Evolutionary conservation across 768 basidiomycete genomes (phyloP).

Genomic region (Trametes maxima): DNA sequence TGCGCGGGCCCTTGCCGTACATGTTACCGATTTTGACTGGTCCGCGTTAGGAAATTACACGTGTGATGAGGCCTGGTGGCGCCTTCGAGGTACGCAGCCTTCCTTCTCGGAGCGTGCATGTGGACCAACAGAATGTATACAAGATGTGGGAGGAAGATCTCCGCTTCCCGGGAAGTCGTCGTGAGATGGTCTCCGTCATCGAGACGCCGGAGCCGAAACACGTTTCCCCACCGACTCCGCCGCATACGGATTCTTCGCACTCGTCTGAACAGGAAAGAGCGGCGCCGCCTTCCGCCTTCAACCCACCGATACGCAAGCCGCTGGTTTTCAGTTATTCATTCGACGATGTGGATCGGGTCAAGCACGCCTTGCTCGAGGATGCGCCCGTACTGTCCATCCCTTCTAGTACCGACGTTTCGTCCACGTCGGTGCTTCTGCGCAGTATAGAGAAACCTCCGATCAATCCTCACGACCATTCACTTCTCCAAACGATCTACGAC

Average conservation of each 20-base stretch:
- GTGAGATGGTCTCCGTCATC: slow-evolving; percentile 30
- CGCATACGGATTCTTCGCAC: slow-evolving; percentile 17
- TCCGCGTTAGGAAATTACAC: slow-evolving; percentile 50
- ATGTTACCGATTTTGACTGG: slow-evolving; percentile 4
- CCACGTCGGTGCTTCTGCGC: slow-evolving; percentile 13
- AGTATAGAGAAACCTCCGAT: slow-evolving; percentile 31
- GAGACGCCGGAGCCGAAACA: slow-evolving; percentile 14
- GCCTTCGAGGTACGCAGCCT: slow-evolving; percentile 58
- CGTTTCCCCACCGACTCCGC: slow-evolving; percentile 18
- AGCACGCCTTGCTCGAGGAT: slow-evolving; percentile 6
- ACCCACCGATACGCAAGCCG: neutral
- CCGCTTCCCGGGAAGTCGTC: slow-evolving; percentile 62
- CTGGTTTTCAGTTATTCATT: slow-evolving; percentile 19
- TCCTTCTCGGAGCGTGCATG: neutral
- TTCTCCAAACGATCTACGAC: slow-evolving; percentile 64
- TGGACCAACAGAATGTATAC: neutral
- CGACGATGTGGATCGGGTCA: slow-evolving; percentile 15
- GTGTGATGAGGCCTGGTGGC: slow-evolving; percentile 76
- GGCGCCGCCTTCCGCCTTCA: neutral
- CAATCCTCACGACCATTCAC: slow-evolving; percentile 68
- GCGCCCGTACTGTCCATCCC: slow-evolving; percentile 4
- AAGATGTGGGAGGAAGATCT: slow-evolving; percentile 77
- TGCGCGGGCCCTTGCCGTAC: neutral
- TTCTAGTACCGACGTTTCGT: neutral
- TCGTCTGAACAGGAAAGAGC: slow-evolving; percentile 17